Conservation (phyloP, 1,284 basidiomycete species). For the Cryptococcus sp. region DNA sequence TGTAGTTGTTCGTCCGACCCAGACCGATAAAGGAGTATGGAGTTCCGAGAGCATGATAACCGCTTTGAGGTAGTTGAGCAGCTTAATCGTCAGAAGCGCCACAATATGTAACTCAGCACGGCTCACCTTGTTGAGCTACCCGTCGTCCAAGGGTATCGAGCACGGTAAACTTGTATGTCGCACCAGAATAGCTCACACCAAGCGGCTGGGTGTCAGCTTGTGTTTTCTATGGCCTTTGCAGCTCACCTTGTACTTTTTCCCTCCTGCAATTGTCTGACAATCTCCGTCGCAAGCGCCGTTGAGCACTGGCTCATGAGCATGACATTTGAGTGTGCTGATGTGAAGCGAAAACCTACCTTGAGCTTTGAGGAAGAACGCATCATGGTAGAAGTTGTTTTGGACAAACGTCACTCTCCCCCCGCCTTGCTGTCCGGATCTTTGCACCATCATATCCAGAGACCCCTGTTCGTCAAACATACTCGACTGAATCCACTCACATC, state of each 20-base stretch:
- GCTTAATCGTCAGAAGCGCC: conserved; percentile 55
- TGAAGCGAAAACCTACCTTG: conserved; percentile 56
- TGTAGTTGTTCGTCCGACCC: conserved; percentile 99
- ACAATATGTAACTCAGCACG: too few species aligned
- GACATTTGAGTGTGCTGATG: too few species aligned
- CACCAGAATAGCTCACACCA: conserved; percentile 88
- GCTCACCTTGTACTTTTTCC: conserved; percentile 64
- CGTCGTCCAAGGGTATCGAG: conserved; percentile 86
- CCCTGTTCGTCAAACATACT: conserved; percentile 54
- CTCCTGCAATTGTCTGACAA: conserved; percentile 61
- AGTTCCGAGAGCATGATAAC: conserved; percentile 79
- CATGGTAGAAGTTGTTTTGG: conserved; percentile 97
- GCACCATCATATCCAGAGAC: conserved; percentile 85
- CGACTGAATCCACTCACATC: conserved; percentile 59
- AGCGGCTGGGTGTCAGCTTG: conserved; percentile 61
- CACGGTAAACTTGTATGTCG: conserved; percentile 95
- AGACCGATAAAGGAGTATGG: conserved; percentile 96
- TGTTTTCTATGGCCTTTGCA: neutral
- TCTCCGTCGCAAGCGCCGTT: conserved; percentile 86
- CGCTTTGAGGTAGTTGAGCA: conserved; percentile 84
- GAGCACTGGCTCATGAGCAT: conserved; percentile 55
- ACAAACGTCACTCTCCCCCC: conserved; percentile 62
- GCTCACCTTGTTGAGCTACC: conserved; percentile 77
- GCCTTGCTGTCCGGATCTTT: conserved; percentile 63
- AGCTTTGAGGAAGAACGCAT: conserved; percentile 97